A percentile compares a stretch with the other conserved stretches of the same genome.
Evolutionary conservation across 805 yeast species (phyloP).

Genomic region (Yarrowia divulgata): DNA sequence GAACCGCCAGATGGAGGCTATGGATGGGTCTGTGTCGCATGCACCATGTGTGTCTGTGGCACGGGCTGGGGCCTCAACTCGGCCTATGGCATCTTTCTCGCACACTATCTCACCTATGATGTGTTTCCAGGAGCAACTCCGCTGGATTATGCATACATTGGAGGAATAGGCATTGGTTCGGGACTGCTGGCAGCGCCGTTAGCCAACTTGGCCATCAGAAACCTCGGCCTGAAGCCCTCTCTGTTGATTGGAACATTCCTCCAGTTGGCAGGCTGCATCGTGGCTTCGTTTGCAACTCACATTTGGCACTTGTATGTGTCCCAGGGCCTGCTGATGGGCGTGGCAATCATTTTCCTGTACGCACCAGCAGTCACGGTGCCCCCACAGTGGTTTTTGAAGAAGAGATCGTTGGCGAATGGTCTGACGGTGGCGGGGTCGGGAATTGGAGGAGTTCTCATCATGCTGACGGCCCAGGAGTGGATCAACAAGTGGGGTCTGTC

Average conservation of each 20-base stretch:
- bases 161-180: conserved; percentile 25
- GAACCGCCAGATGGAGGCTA: conserved; percentile 39
- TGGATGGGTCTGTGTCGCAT: conserved; percentile 39
- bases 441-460: conserved; percentile 56
- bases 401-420: conserved; percentile 58
- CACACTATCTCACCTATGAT: conserved; percentile 36
- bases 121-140: conserved; percentile 37
- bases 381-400: conserved; percentile 59
- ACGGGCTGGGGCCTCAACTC: conserved; percentile 39
- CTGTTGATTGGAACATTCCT: conserved; percentile 25
- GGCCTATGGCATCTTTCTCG: conserved; percentile 36
- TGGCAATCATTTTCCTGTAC: conserved; percentile 57
- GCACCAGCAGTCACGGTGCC: conserved; percentile 57
- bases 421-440: conserved; percentile 60
- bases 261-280: conserved; percentile 31
- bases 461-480: conserved; percentile 48
- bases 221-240: conserved; percentile 28
- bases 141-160: conserved; percentile 33
- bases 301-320: conserved; percentile 62
- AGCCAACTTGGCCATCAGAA: conserved; percentile 32
- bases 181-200: conserved; percentile 28
- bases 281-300: conserved; percentile 41
- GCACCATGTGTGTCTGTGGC: conserved; percentile 37
- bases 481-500: conserved; percentile 58
- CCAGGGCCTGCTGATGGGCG: conserved; percentile 60